Evolutionary conservation across 139 green algal genomes (phyloP).

Genomic region (Picochlorum sp.): DNA sequence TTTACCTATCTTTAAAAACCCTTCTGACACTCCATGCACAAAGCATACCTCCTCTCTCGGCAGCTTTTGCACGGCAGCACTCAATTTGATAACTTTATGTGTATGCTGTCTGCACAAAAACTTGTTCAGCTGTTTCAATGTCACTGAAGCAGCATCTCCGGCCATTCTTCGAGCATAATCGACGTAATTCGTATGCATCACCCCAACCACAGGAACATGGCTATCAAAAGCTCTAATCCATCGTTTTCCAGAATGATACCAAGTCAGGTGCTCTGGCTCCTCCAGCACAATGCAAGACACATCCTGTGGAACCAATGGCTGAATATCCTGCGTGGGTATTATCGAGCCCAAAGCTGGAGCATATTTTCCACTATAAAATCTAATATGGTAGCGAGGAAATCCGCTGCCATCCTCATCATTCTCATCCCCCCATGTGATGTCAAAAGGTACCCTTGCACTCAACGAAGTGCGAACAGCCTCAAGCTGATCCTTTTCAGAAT

Average conservation of each 20-base stretch:
- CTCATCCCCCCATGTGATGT: neutral
- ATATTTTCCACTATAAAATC: slow-evolving; percentile 36
- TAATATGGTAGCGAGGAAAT: neutral
- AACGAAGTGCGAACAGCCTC: neutral
- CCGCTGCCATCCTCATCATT: neutral
- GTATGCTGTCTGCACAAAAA: slow-evolving; percentile 62
- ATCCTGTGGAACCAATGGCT: slow-evolving; percentile 33
- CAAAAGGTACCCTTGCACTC: slow-evolving; percentile 25
- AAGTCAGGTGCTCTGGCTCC: slow-evolving; percentile 68
- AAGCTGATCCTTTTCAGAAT: slow-evolving; percentile 26
- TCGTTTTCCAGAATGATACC: slow-evolving; percentile 50
- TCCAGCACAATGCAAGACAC: slow-evolving; percentile 53
- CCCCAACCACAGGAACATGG: slow-evolving; percentile 42
- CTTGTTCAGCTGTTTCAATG: slow-evolving; percentile 47
- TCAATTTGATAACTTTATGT: slow-evolving; percentile 91
- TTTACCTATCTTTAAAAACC: slow-evolving; percentile 65
- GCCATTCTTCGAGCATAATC: slow-evolving; percentile 62
- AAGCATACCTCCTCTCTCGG: slow-evolving; percentile 71
- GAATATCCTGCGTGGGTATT: slow-evolving; percentile 50
- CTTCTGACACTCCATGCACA: slow-evolving; percentile 77
- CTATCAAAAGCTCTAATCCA: slow-evolving; percentile 51
- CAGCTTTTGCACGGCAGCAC: slow-evolving; percentile 81
- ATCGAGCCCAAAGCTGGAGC: slow-evolving; percentile 45
- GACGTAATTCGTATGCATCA: slow-evolving; percentile 49
- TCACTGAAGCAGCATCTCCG: slow-evolving; percentile 4